Evolutionary conservation across 768 basidiomycete genomes (phyloP).

Genomic region (Pleurotus djamor): DNA sequence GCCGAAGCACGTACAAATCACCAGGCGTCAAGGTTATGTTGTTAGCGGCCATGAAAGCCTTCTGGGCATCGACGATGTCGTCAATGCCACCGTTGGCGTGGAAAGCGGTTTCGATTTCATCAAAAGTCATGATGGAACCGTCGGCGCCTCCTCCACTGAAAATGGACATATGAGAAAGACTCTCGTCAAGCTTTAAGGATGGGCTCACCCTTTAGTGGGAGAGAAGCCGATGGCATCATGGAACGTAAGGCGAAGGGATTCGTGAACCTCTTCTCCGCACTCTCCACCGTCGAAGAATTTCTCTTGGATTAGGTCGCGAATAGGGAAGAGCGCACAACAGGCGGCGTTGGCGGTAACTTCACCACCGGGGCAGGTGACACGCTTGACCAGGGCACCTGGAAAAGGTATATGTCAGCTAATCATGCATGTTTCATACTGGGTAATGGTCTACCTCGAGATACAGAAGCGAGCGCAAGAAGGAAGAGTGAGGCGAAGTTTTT

Average conservation of each 20-base stretch:
- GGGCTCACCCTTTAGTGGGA: slow-evolving; percentile 24
- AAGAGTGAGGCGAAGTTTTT: not conserved
- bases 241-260: slow-evolving; percentile 32
- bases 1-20: slow-evolving; percentile 37
- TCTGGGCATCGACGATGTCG: slow-evolving; percentile 34
- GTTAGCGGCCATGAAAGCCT: slow-evolving; percentile 28
- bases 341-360: slow-evolving; percentile 23
- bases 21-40: slow-evolving; percentile 30
- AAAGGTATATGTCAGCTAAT: not conserved
- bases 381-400: slow-evolving; percentile 10
- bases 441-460: not conserved
- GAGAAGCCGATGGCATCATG: slow-evolving; percentile 46
- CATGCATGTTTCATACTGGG: not conserved
- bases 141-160: slow-evolving; percentile 43
- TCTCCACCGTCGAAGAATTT: slow-evolving; percentile 24
- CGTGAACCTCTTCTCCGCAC: slow-evolving; percentile 26
- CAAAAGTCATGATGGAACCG: slow-evolving; percentile 47
- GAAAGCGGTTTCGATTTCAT: slow-evolving; percentile 37
- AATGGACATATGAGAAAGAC: not conserved
- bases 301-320: slow-evolving; percentile 17
- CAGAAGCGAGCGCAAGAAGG: not conserved
- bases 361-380: slow-evolving; percentile 24
- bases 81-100: slow-evolving; percentile 41
- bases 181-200: not conserved
- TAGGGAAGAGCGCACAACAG: slow-evolving; percentile 22